Evolutionary conservation across 1,139 yeast species (phyloP), one percentile per base, ranked within the genome.

Genomic region (Kluyveromyces sp.): DNA sequence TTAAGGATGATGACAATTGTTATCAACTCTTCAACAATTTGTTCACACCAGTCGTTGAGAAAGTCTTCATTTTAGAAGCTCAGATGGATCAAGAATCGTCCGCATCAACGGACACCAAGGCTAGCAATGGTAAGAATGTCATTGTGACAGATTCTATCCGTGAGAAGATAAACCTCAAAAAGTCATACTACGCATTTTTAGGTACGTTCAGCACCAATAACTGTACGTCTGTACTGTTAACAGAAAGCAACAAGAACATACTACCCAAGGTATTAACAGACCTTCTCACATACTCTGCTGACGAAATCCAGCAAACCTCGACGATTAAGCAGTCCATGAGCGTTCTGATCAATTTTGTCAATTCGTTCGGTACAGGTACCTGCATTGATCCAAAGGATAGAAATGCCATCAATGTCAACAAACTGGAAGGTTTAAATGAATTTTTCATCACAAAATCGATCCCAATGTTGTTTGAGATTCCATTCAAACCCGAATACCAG

Each of bases 121-220:
- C 50, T 33, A 34, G 43, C 28, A 61, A 56, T 39, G 66, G 61
- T 29, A 67, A 66, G 45, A 65, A 65, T 39, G 63, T 63, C 19
- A 73, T 72, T 26, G 65, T 67, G 44, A 67, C 71, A 3, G 70
- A 81, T 55, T 63, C 77, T 37, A 70, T 76, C 44, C 70, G 83
- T 52, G 88, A 81, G 49, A 74, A 77, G 52, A 65, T 75, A 38
- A 67, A 75, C 32, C 69, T 89, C 56, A 81, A 84, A 52, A 81
- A 80, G 54, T 74, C 89, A 8, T 80, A 81, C 53, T 73, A 86
- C 61, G 75, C 78, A 31, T 77, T 89, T 52, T 58, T 92, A 38
- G 77, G 81, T 56, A 75, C 84, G 29, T 65, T 92, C 39, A 73
- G 85, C 19, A 74, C 83, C 51, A 94, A 92, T 64, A 83, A 85